phyloP scores from a whole-genome alignment of 1,139 yeast species.

The Arxiozyma heterogenica region DNA sequence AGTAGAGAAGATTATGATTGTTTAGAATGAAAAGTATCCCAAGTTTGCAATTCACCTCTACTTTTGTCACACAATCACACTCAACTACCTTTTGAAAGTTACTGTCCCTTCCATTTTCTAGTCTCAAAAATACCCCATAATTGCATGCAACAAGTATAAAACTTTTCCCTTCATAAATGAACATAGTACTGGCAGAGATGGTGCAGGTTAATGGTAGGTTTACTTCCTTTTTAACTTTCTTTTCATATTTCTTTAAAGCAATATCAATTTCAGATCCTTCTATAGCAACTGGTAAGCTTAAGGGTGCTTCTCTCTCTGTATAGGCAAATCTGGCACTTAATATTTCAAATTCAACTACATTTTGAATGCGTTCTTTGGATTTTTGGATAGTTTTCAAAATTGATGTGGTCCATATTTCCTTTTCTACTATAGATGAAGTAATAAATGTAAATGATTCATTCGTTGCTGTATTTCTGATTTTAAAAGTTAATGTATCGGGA shows the following conservation, averaged over 20 bases:
- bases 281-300: slow-evolving; percentile 51
- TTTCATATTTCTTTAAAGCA: slow-evolving; percentile 33
- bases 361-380: slow-evolving; percentile 39
- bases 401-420: slow-evolving; percentile 51
- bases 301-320: slow-evolving; percentile 45
- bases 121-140: slow-evolving; percentile 28
- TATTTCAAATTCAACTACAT: slow-evolving; percentile 47
- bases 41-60: slow-evolving; percentile 50
- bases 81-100: slow-evolving; percentile 46
- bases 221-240: slow-evolving; percentile 19
- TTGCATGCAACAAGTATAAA: slow-evolving; percentile 29
- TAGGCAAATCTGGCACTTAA: slow-evolving; percentile 61
- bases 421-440: slow-evolving; percentile 45
- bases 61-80: slow-evolving; percentile 46
- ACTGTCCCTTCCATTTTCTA: slow-evolving; percentile 32
- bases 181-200: slow-evolving; percentile 42
- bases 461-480: slow-evolving; percentile 42
- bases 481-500: slow-evolving; percentile 34
- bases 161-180: slow-evolving; percentile 29
- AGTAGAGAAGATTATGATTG: slow-evolving; percentile 51
- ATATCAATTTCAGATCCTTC: slow-evolving; percentile 56
- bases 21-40: slow-evolving; percentile 53
- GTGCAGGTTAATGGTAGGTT: slow-evolving; percentile 21
- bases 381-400: slow-evolving; percentile 48
- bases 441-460: slow-evolving; percentile 49